Evolutionary conservation across 495 filamentous ascomycete species (phyloP).

Genomic region (Penicillium longicatenatum): DNA sequence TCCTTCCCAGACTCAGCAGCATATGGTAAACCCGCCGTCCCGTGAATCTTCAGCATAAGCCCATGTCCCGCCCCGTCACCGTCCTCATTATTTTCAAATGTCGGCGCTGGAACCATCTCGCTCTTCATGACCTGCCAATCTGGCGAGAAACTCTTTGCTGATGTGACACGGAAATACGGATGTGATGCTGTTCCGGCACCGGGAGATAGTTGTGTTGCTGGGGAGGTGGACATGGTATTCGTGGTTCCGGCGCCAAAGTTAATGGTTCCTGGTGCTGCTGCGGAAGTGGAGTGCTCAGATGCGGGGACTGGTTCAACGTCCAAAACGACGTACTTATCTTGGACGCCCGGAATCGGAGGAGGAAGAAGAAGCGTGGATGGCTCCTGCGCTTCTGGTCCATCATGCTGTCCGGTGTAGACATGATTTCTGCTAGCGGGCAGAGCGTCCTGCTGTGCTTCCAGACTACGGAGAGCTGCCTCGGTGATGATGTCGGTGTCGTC

Average conservation of each 20-base stretch:
- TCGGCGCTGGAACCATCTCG: constrained; percentile 55
- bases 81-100: constrained; percentile 53
- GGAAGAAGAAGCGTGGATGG: constrained; percentile 38
- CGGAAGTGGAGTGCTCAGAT: neutral
- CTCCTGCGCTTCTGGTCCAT: constrained; percentile 15
- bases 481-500: constrained; percentile 69
- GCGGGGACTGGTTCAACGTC: constrained; percentile 37
- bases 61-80: constrained; percentile 35
- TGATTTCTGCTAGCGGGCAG: constrained; percentile 19
- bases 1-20: constrained; percentile 34
- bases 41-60: constrained; percentile 71
- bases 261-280: neutral
- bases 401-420: neutral
- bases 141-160: constrained; percentile 51
- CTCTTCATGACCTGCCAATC: constrained; percentile 57
- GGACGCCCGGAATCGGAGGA: constrained; percentile 41
- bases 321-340: constrained; percentile 46
- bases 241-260: neutral
- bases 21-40: constrained; percentile 41
- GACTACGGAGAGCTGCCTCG: constrained; percentile 47
- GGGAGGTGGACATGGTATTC: constrained; percentile 22
- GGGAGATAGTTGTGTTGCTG: constrained; percentile 12
- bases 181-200: constrained; percentile 27
- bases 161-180: constrained; percentile 41
- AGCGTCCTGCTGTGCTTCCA: constrained; percentile 37